Percentiles rank a stretch among this genome's conserved stretches.
phyloP scores from a whole-genome alignment of 2,329 filamentous ascomycete species.

The Didymellaceae sp. region DNA sequence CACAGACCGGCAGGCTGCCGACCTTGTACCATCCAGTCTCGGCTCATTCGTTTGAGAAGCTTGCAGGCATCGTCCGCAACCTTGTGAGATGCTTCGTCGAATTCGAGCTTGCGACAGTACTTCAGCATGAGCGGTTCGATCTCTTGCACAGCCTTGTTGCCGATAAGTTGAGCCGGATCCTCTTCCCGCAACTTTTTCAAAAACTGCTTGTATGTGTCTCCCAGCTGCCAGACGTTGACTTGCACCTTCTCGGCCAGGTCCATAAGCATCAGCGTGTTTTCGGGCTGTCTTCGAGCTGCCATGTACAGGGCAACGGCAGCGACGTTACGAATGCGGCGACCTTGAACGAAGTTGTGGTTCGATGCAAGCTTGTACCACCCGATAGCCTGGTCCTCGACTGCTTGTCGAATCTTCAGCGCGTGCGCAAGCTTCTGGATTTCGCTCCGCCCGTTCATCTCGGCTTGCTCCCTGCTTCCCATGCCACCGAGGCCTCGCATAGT shows the following conservation, averaged over 20 bases:
- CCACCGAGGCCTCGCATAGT: conserved; percentile 55
- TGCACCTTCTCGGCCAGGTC: conserved; percentile 86
- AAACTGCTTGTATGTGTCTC: conserved; percentile 85
- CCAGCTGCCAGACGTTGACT: conserved; percentile 91
- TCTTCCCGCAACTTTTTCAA: conserved; percentile 71
- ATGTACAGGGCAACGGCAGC: conserved; percentile 91
- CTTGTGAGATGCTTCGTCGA: conserved; percentile 78
- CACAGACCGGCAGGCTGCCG: conserved; percentile 92
- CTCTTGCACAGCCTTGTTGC: conserved; percentile 67
- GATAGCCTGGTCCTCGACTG: conserved; percentile 48
- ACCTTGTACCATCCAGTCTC: conserved; percentile 97
- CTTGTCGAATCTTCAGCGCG: conserved; percentile 48
- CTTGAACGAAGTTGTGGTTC: conserved; percentile 66
- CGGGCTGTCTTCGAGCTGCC: conserved; percentile 78
- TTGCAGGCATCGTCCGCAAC: conserved; percentile 88
- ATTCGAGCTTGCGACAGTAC: conserved; percentile 91
- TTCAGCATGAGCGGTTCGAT: conserved; percentile 90
- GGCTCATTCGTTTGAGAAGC: conserved; percentile 89
- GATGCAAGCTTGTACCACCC: conserved; percentile 57
- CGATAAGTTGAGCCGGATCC: conserved; percentile 51
- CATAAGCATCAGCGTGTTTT: conserved; percentile 90
- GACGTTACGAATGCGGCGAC: conserved; percentile 82
- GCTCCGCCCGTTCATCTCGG: conserved; percentile 63
- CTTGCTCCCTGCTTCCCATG: conserved; percentile 66
- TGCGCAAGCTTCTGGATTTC: conserved; percentile 49